phyloP scores from a whole-genome alignment of 2,329 filamentous ascomycete genomes.

The Colletotrichum lini region DNA sequence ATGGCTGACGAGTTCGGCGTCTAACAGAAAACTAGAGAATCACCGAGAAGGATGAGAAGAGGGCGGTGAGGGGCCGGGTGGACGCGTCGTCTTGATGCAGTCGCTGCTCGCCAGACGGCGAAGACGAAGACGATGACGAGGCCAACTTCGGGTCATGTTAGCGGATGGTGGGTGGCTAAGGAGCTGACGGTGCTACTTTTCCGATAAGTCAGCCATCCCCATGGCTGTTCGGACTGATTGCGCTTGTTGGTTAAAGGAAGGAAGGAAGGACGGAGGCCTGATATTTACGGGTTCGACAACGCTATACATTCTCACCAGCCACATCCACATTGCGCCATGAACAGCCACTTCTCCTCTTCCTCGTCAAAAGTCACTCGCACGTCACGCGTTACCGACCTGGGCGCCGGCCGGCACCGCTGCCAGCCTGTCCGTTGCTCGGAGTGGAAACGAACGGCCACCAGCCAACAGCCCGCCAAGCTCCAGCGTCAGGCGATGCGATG shows the following conservation, averaged over 20 bases:
- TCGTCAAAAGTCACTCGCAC: neutral
- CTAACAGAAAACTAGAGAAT: no score
- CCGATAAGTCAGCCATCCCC: neutral
- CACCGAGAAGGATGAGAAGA: neutral
- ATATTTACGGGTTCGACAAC: neutral
- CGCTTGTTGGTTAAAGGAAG: neutral
- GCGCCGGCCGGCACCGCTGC: constrained; percentile 32
- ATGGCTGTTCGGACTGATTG: neutral
- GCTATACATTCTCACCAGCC: neutral
- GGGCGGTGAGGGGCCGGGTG: constrained; percentile 1
- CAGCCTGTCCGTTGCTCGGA: constrained; percentile 28
- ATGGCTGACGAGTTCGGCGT: neutral
- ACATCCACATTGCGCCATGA: neutral
- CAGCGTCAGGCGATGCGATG: constrained; percentile 37
- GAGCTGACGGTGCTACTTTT: neutral
- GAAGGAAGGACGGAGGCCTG: neutral
- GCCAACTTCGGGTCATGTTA: neutral
- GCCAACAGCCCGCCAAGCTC: constrained; percentile 28
- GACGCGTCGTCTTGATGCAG: constrained; percentile 23
- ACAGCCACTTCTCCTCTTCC: constrained; percentile 3
- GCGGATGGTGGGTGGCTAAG: no score
- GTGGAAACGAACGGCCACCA: constrained; percentile 18
- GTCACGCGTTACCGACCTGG: neutral
- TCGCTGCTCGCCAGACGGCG: neutral
- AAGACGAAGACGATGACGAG: constrained; percentile 36